A percentile compares a stretch with the other conserved stretches of the same genome.
Evolutionary conservation across 139 green algal genomes (phyloP).

Genomic region (Protoeuglena noctilucae): DNA sequence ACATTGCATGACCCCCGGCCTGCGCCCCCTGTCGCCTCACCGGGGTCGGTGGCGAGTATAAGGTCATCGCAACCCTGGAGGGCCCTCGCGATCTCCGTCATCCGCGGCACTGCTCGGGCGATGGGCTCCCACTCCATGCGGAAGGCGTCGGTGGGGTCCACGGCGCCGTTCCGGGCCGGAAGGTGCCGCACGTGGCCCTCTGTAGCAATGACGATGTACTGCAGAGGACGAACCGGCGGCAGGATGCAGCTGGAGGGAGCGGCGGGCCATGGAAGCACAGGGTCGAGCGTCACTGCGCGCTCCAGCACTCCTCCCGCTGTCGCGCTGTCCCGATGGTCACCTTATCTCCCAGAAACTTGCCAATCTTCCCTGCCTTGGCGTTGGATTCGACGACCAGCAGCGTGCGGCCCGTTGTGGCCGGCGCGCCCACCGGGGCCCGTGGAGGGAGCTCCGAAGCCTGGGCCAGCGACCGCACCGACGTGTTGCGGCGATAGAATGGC

Average conservation of each 20-base stretch:
- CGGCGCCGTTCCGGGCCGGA: conserved; percentile 26
- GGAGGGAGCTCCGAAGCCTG: no score
- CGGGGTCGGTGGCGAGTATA: conserved; percentile 87
- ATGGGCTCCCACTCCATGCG: conserved; percentile 21
- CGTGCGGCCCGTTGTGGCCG: no score
- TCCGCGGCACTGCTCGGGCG: background rate
- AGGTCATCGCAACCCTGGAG: conserved; percentile 16
- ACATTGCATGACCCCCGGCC: background rate
- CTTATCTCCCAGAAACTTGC: conserved; percentile 63
- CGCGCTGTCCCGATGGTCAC: conserved; percentile 17
- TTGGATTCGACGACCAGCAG: conserved; percentile 89
- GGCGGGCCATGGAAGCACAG: background rate
- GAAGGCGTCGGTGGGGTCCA: conserved; percentile 38
- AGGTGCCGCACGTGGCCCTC: conserved; percentile 85
- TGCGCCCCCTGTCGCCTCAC: conserved; percentile 4
- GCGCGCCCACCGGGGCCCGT: no score
- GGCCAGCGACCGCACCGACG: no score
- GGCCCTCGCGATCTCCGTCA: background rate
- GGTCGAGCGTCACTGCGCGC: background rate
- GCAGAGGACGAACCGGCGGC: no score
- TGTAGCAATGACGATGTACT: conserved; percentile 40
- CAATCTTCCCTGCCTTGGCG: conserved; percentile 83
- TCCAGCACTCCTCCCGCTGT: background rate
- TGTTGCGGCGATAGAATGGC: no score
- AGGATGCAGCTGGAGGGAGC: no score